Conservation (phyloP, 371 early-diverging fungal genomes). For the Amoeboradix gromovi region DNA sequence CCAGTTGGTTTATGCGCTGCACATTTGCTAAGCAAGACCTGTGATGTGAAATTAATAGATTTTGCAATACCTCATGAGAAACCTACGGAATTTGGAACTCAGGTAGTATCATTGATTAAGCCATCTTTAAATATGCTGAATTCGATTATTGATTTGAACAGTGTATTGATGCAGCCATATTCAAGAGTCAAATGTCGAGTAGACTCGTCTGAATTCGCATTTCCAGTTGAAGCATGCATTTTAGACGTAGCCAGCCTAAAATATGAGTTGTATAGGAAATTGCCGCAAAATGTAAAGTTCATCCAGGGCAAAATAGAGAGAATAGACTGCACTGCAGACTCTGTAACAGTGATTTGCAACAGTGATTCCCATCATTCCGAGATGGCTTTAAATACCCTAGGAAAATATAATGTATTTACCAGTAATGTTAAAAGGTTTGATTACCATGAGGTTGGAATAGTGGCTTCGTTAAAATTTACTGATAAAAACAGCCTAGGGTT, state of each 20-base stretch:
- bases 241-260: not conserved
- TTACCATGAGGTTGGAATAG: not conserved
- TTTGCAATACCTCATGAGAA: not conserved
- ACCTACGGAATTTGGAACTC: not conserved
- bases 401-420: not conserved
- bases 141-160: not conserved
- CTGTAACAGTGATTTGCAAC: not conserved
- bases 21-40: not conserved
- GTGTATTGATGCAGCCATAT: not conserved
- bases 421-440: not conserved
- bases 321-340: not conserved
- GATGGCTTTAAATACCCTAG: not conserved
- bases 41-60: not conserved
- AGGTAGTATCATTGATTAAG: not conserved
- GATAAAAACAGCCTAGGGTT: slow-evolving; percentile 36
- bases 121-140: not conserved
- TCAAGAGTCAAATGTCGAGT: not conserved
- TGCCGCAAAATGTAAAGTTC: not conserved
- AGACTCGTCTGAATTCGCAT: not conserved
- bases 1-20: not conserved
- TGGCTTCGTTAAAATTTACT: not conserved
- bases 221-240: not conserved
- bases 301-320: not conserved
- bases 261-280: not conserved
- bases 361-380: not conserved